Conservation (phyloP, 192 early-diverging fungal species). For the Mortierella hygrophila region DNA sequence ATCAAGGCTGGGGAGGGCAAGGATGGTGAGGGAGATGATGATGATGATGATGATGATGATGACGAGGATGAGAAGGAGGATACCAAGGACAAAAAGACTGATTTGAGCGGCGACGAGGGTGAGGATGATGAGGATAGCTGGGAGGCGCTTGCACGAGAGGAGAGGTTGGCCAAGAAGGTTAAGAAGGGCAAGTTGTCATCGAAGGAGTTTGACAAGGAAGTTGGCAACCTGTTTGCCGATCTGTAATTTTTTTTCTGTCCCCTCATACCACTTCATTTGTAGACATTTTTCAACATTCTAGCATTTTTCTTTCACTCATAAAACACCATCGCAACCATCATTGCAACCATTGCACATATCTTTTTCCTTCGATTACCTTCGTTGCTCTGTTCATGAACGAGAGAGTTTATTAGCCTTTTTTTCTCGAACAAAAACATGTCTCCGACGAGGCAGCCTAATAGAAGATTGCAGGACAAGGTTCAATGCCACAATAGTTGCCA, state of each 20-base stretch:
- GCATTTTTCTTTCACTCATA: neutral
- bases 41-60: conserved; percentile 23
- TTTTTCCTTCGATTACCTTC: no score
- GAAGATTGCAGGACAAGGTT: conserved; percentile 4
- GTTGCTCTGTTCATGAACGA: no score
- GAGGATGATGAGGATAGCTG: conserved; percentile 69
- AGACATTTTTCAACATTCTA: neutral
- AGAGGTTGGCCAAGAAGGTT: conserved; percentile 70
- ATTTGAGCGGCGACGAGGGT: conserved; percentile 24
- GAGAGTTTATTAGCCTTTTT: no score
- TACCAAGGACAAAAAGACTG: conserved; percentile 20
- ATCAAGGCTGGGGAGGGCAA: conserved; percentile 33
- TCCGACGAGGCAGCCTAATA: neutral
- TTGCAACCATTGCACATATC: no score
- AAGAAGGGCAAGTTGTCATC: conserved; percentile 64
- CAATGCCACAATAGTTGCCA: neutral
- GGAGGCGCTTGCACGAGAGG: conserved; percentile 72
- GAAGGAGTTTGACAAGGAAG: conserved; percentile 62
- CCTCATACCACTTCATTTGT: neutral
- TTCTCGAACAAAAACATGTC: neutral
- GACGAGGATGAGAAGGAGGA: conserved; percentile 38
- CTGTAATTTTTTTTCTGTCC: conserved; percentile 19
- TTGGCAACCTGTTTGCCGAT: conserved; percentile 52
- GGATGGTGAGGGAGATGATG: conserved; percentile 24
- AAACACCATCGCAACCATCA: neutral